These are phyloP conservation scores for Umbilicus rupestris DNA, from an alignment of 164 flowering plant species.

Conservation along the genomic window DNA sequence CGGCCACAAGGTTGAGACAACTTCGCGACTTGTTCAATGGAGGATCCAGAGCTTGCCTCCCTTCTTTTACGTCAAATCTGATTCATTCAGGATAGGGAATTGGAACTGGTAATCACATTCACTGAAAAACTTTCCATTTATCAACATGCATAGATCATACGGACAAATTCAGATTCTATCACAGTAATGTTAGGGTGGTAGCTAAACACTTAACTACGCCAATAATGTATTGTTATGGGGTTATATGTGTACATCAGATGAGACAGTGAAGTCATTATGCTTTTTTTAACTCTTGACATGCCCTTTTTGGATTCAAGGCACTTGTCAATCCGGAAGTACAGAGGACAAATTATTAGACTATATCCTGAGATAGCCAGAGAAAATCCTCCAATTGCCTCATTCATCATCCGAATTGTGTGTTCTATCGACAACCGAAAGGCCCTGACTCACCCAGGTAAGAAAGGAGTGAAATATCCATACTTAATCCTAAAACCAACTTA, in stretches of 20 bases:
- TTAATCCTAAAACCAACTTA: not conserved
- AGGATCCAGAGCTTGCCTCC: constrained; percentile 64
- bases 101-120: constrained; percentile 68
- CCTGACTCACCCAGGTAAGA: constrained; percentile 71
- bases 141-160: no score
- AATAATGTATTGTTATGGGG: not conserved
- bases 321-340: constrained; percentile 70
- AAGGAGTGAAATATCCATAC: no score
- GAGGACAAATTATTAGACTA: constrained; percentile 44
- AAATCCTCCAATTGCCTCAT: constrained; percentile 86
- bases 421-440: constrained; percentile 50
- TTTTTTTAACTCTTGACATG: not conserved
- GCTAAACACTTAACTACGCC: no score
- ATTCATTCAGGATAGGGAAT: constrained; percentile 83
- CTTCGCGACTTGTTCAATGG: constrained; percentile 95
- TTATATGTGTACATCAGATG: not conserved
- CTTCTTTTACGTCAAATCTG: constrained; percentile 79
- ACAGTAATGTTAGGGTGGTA: no score
- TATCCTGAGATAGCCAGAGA: constrained; percentile 84
- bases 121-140: not conserved
- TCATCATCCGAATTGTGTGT: constrained; percentile 47
- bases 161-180: not conserved
- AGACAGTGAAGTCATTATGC: not conserved
- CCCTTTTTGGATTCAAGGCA: constrained; percentile 42
- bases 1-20: constrained; percentile 70